Percentiles rank a stretch among this genome's conserved stretches.
phyloP scores from a whole-genome alignment of 2,329 filamentous ascomycete species.

The Seiridium cupressi region DNA sequence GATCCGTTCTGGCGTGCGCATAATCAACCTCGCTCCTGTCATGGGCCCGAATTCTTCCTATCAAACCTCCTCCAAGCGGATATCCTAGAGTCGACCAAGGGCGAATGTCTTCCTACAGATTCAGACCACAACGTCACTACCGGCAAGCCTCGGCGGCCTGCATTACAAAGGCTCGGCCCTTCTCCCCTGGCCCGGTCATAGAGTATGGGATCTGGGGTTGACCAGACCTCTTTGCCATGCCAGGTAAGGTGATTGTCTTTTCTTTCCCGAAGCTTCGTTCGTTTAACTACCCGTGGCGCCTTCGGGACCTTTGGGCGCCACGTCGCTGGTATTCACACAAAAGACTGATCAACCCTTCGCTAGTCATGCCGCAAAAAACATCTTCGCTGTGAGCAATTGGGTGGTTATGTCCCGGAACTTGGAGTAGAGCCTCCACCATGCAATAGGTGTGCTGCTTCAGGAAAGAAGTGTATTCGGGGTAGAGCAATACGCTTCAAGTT shows the following conservation, averaged over 20 bases:
- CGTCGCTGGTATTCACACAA: too few species aligned
- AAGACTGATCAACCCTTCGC: neutral
- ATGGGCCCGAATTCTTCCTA: neutral
- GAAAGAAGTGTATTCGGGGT: neutral
- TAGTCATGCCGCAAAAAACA: slow-evolving; percentile 5
- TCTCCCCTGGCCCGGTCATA: neutral
- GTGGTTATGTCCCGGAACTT: neutral
- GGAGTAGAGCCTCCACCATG: neutral
- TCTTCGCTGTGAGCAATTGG: neutral
- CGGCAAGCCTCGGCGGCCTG: neutral
- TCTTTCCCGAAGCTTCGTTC: neutral
- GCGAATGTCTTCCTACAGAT: neutral
- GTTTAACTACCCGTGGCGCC: neutral
- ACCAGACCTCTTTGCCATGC: neutral
- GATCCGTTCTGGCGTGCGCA: neutral
- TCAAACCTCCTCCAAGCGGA: neutral
- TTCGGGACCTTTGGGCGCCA: too few species aligned
- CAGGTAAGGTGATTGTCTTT: neutral
- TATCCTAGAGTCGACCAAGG: neutral
- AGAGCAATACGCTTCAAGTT: slow-evolving; percentile 5
- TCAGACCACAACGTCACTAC: neutral
- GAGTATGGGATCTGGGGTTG: slow-evolving; percentile 3
- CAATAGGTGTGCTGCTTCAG: neutral
- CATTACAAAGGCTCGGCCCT: neutral
- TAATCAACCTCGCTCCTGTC: neutral